Evolutionary conservation across 2,329 filamentous ascomycete genomes (phyloP), one percentile per base, ranked within the genome.

Genomic region (Alternaria angustiovoidea): DNA sequence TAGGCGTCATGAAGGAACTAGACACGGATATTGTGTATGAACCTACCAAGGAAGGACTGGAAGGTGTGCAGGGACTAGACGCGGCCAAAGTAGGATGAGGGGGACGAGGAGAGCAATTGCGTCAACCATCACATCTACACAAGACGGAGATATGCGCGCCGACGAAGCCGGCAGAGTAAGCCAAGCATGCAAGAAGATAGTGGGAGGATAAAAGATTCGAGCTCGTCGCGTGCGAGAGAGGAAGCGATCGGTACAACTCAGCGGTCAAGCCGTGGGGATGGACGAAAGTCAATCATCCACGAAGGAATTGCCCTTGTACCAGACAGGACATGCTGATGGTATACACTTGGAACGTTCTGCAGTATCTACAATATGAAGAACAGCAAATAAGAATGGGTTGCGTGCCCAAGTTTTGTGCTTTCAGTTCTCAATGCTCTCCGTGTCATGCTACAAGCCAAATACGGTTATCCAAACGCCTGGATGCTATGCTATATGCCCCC

Each of bases 1-100:
- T 97, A 42, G 91, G 93, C 55, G 91, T 96, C 16, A 97, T 97
- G 91, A 89, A 92, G 78, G 91, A 96, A 76, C 80, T 98, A 70
- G 94, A 98, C 79, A 87, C 89, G 26, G 94, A 97, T 81, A 90
- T 95, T 2, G 76, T 97, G 39, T 86, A 85, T 62, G 75, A 76
- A 55, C 73, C 78, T 24, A 78, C 78, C 0, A 69, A 70, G 12
- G 81, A 82, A 60, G 76, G 72, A 1, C 64, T 84, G 52, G 69
- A 91, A 82, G 7, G 81, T 81, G 80, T 96, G 91, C 57, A 96
- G 84, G 69, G 88, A 88, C 77, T 96, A 90, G 2, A 92, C 90
- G 74, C 93, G 93, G 81, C 94, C 92, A 83, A 64, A 22, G 62
- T 61, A 8, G 53, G 59, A 2, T 65, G 62, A 54, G 58, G 61